phyloP scores from a whole-genome alignment of 2,329 filamentous ascomycete species.

The Hymenoscyphus infarciens region DNA sequence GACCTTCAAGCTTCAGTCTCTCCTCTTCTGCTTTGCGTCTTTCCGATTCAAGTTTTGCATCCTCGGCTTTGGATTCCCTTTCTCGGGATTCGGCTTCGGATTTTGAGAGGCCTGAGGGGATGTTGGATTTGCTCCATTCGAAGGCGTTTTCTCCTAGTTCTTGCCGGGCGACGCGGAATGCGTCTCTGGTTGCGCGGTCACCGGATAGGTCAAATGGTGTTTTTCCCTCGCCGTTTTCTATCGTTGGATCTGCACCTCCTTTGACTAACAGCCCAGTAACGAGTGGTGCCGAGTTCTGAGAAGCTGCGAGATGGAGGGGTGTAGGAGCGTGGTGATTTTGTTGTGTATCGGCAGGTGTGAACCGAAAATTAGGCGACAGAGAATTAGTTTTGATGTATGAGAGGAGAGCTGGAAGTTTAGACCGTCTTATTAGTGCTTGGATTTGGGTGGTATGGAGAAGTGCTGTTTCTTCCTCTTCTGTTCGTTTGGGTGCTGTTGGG shows the following conservation, averaged over 20 bases:
- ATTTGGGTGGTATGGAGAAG: slow-evolving; percentile 84
- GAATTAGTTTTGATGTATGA: slow-evolving; percentile 78
- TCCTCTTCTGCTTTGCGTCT: slow-evolving; percentile 73
- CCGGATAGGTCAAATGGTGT: slow-evolving; percentile 84
- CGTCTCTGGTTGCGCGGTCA: slow-evolving; percentile 80
- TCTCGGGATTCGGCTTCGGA: slow-evolving; percentile 67
- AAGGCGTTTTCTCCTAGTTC: slow-evolving; percentile 75
- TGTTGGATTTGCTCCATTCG: slow-evolving; percentile 73
- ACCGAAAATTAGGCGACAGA: slow-evolving; percentile 68
- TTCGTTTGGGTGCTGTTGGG: slow-evolving; percentile 55
- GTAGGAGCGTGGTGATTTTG: slow-evolving; percentile 75
- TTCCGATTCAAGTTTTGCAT: slow-evolving; percentile 64
- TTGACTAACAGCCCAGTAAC: slow-evolving; percentile 73
- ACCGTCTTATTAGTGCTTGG: slow-evolving; percentile 81
- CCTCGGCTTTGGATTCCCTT: slow-evolving; percentile 66
- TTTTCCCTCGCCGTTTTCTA: slow-evolving; percentile 71
- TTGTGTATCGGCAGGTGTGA: slow-evolving; percentile 63
- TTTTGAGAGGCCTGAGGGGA: slow-evolving; percentile 68
- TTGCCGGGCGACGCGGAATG: slow-evolving; percentile 82
- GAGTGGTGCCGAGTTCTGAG: slow-evolving; percentile 74
- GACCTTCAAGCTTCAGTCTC: slow-evolving; percentile 64
- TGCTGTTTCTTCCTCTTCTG: slow-evolving; percentile 80
- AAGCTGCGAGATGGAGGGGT: slow-evolving; percentile 79
- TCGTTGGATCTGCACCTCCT: slow-evolving; percentile 68
- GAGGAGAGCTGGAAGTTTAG: slow-evolving; percentile 81